Conservation (phyloP, 495 filamentous ascomycete species). For the Darksidea phi region DNA sequence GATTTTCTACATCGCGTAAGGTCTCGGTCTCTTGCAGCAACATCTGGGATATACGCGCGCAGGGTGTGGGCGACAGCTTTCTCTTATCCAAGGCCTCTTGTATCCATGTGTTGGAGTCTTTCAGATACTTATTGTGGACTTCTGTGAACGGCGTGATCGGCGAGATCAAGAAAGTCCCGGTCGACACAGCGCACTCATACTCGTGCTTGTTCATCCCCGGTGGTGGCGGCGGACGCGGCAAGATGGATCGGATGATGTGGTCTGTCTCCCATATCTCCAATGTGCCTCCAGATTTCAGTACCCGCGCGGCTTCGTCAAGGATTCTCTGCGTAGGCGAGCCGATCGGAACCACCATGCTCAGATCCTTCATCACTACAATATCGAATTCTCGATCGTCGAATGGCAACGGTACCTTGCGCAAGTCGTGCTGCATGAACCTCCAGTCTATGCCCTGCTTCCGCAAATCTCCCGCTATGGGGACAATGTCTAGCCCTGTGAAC, state of each 20-base stretch:
- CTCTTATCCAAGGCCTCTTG: slow-evolving; percentile 70
- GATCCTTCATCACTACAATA: slow-evolving; percentile 85
- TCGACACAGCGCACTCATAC: slow-evolving; percentile 59
- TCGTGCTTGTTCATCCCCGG: slow-evolving; percentile 55
- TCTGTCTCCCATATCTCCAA: slow-evolving; percentile 88
- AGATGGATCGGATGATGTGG: slow-evolving; percentile 70
- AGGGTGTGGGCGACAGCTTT: slow-evolving; percentile 71
- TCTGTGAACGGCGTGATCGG: slow-evolving; percentile 74
- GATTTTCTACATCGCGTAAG: slow-evolving; percentile 67
- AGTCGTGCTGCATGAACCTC: slow-evolving; percentile 84
- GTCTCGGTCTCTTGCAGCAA: slow-evolving; percentile 76
- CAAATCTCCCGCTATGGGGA: slow-evolving; percentile 70
- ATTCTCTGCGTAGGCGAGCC: slow-evolving; percentile 64
- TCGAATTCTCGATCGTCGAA: slow-evolving; percentile 85
- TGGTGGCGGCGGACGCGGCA: slow-evolving; percentile 68
- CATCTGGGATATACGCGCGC: slow-evolving; percentile 71
- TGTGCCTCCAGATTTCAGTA: slow-evolving; percentile 74
- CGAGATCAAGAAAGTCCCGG: slow-evolving; percentile 80
- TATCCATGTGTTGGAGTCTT: slow-evolving; percentile 81
- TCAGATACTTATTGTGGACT: slow-evolving; percentile 76
- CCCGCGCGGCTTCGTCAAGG: slow-evolving; percentile 72
- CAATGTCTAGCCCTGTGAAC: slow-evolving; percentile 84
- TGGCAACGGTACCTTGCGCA: slow-evolving; percentile 71
- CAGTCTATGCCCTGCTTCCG: slow-evolving; percentile 75
- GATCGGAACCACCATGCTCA: slow-evolving; percentile 62